Evolutionary conservation across 2,329 filamentous ascomycete genomes (phyloP).

Genomic region (Onygenales sp.): DNA sequence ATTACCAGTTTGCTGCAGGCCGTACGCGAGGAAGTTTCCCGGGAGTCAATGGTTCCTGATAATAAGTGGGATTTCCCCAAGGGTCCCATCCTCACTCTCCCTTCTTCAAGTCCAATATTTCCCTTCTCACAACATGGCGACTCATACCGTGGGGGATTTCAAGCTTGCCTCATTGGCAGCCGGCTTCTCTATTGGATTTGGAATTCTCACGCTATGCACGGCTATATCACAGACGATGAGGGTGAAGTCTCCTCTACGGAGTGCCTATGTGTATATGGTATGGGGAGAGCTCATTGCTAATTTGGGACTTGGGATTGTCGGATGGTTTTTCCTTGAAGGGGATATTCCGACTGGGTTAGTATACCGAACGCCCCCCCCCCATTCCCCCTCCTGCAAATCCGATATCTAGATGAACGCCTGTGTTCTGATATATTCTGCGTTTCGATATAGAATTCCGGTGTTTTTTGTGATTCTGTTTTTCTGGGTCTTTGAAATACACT

Average conservation of each 20-base stretch:
- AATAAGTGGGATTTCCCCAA: too few species aligned
- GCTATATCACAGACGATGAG: conserved; percentile 27
- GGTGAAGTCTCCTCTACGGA: conserved; percentile 22
- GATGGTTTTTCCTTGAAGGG: conserved; percentile 23
- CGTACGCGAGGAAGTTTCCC: too few species aligned
- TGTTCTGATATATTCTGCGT: background rate
- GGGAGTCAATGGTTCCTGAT: too few species aligned
- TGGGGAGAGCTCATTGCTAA: conserved; percentile 39
- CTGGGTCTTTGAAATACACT: conserved; percentile 6
- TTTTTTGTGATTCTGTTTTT: conserved; percentile 4
- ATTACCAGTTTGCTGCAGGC: too few species aligned
- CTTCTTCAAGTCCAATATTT: too few species aligned
- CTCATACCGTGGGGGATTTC: conserved; percentile 13
- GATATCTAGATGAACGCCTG: too few species aligned
- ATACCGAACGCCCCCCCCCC: background rate
- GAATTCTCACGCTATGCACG: conserved; percentile 31
- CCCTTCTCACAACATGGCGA: conserved; percentile 2
- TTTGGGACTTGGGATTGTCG: conserved; percentile 33
- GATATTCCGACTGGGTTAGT: conserved; percentile 23
- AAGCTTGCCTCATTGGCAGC: conserved; percentile 25
- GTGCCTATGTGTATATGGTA: conserved; percentile 40
- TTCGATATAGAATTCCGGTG: conserved; percentile 2
- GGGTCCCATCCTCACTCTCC: too few species aligned
- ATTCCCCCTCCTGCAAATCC: too few species aligned
- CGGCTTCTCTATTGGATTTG: conserved; percentile 35